Evolutionary conservation across 2,329 filamentous ascomycete genomes (phyloP), one percentile per base, ranked within the genome.

Genomic region (Cryphonectria nitschkei): DNA sequence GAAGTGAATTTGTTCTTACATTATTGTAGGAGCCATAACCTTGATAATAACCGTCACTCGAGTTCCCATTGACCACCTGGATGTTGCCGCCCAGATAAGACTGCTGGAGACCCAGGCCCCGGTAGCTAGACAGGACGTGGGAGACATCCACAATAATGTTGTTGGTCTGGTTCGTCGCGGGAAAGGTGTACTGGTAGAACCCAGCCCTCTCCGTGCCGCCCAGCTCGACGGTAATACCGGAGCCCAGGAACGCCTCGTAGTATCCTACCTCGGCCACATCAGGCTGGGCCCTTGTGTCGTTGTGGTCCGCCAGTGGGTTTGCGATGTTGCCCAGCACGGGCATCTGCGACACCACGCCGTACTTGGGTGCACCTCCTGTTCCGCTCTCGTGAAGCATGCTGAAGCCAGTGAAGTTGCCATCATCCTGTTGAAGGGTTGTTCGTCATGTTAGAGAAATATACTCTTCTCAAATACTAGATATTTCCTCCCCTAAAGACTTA

Each of bases 301-400:
- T 87, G 46, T 87, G 81, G 73, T 87, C 84, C 5, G 80, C 82
- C 34, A 92, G 79, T 2, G 89, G 89, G 70, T 91, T 85, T 9
- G 74, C 75, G 58, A 89, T 78, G 22, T 76, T 76, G 0, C 87
- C 87, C 0, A 85, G 75, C 0, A 88, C 78, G 0, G 87, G 89
- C 78, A 90, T 82, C 78, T 90, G 88, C 1, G 87, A 82, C 43
- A 90, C 86, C 1, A 91, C 88, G 5, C 90, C 90, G 72, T 92
- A 93, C 77, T 92, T 92, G 0, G 90, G 89, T 1, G 88, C 89
- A 1, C 90, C 90, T 9, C 90, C 90, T 0, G 90, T 93, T 3
- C 90, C 89, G 72, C 86, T 87, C 76, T 91, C 89, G 74, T 91
- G 89, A 75, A 91, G 87, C 85, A 91, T 83, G 70, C 85, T 88